phyloP scores from a whole-genome alignment of 768 basidiomycete species.

The Amyloporia xantha region DNA sequence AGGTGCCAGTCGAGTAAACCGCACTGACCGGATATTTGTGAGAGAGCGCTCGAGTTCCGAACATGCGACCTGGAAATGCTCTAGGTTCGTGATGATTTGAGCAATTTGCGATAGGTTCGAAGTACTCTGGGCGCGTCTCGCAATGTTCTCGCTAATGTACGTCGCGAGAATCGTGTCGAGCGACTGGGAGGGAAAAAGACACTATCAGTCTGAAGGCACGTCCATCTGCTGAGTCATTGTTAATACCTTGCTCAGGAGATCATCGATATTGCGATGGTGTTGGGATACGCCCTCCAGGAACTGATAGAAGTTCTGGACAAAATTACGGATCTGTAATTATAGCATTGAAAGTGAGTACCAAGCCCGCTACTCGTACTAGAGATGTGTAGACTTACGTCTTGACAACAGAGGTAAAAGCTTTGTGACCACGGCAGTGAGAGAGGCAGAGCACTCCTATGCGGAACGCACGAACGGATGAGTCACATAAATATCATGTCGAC shows the following conservation, averaged over 20 bases:
- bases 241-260: constrained; percentile 76
- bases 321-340: constrained; percentile 85
- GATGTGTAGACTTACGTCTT: constrained; percentile 55
- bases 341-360: neutral
- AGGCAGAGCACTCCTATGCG: constrained; percentile 56
- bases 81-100: constrained; percentile 87
- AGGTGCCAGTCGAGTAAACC: neutral
- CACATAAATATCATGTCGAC: neutral
- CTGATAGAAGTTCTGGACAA: constrained; percentile 92
- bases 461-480: no score
- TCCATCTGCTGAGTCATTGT: neutral
- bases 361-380: no score
- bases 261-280: constrained; percentile 87
- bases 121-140: constrained; percentile 63
- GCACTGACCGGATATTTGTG: constrained; percentile 66
- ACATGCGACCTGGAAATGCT: constrained; percentile 85
- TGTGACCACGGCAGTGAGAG: constrained; percentile 88
- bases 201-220: neutral
- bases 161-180: constrained; percentile 76
- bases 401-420: constrained; percentile 91
- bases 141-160: constrained; percentile 72
- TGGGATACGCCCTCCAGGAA: constrained; percentile 95
- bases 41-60: constrained; percentile 79
- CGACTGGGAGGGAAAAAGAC: constrained; percentile 42
- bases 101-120: constrained; percentile 85